Evolutionary conservation across 2,329 filamentous ascomycete genomes (phyloP), one percentile per base, ranked within the genome.

Genomic region (Trichophyton mentagrophytes): DNA sequence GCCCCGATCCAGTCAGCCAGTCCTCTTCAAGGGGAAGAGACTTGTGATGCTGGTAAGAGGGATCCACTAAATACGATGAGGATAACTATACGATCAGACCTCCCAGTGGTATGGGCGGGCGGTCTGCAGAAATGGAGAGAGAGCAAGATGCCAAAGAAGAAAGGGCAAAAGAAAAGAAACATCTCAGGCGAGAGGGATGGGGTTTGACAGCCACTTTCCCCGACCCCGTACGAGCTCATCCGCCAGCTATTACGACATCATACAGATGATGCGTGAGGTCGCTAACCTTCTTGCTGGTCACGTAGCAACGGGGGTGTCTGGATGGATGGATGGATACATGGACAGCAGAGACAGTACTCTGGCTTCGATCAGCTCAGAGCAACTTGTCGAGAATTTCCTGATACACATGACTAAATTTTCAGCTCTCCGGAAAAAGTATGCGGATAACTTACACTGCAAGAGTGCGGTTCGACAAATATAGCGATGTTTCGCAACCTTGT

Each of bases 21-120:
- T 51, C 7, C n/a, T n/a, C 27, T 17, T 30, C 25, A 20, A 17
- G 25, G 15, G 27, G 27, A 30, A 6, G 9, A 9, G 7, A 8
- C 51, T 20, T 6, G 46, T 51, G 46, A 55, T 36, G 25, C 27
- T 55, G 51, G 27, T 30, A 7, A 55, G 51, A 27, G 13, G 49
- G 27, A 27, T 36, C 51, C 51, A 55, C 30, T 6, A 20, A 30
- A 27, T 55, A 55, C 51, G 51, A 55, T 55, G 51, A 55, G 51
- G 51, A 55, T 55, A 55, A 55, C 51, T 55, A 55, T 55, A 55
- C 51, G 51, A 55, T 55, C 51, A 55, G 51, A 55, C 51, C 51
- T 55, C 51, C 9, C 13, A 36, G 25, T 55, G 51, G 51, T 30
- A 55, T 55, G 51, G 27, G 51, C 51, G 51, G 27, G 51, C 51